phyloP scores from a whole-genome alignment of 164 flowering plant species.

The Piper longum region DNA sequence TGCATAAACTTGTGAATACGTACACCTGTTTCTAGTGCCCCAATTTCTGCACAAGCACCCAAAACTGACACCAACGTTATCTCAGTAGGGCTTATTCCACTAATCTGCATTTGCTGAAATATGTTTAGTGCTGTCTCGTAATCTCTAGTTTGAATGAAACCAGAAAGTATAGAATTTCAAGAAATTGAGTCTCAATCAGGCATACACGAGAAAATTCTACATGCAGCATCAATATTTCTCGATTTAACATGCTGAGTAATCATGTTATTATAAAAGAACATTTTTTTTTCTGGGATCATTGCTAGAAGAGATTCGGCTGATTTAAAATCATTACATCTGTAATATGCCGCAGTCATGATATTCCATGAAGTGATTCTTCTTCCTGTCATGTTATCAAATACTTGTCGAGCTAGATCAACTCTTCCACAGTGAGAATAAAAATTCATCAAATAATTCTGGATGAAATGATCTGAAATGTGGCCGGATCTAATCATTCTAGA shows the following conservation, averaged over 20 bases:
- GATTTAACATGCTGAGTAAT: constrained; percentile 17
- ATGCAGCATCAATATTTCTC: constrained; percentile 17
- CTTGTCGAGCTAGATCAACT: constrained; percentile 17
- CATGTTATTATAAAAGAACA: constrained; percentile 35
- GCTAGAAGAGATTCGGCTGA: constrained; percentile 20
- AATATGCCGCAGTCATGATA: constrained; percentile 34
- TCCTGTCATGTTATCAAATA: constrained; percentile 39
- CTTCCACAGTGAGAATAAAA: constrained; percentile 28
- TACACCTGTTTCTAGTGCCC: constrained; percentile 27
- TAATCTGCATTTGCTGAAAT: constrained; percentile 23
- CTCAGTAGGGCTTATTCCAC: constrained; percentile 24
- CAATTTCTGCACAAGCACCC: constrained; percentile 38
- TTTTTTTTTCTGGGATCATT: constrained; percentile 24
- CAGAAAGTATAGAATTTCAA: constrained; percentile 39
- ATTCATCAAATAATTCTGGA: constrained; percentile 26
- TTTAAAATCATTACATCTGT: constrained; percentile 20
- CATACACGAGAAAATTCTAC: constrained; percentile 24
- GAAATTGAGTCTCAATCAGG: constrained; percentile 31
- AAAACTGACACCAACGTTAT: constrained; percentile 27
- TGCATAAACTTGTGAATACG: constrained; percentile 22
- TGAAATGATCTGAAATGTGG: constrained; percentile 14
- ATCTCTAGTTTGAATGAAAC: constrained; percentile 20
- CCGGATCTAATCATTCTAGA: constrained; percentile 21
- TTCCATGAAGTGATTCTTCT: constrained; percentile 31
- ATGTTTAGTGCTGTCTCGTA: constrained; percentile 23